These are phyloP conservation scores for Podila horticola DNA, from an alignment of 192 early-diverging fungal species.

Conservation along the genomic window DNA sequence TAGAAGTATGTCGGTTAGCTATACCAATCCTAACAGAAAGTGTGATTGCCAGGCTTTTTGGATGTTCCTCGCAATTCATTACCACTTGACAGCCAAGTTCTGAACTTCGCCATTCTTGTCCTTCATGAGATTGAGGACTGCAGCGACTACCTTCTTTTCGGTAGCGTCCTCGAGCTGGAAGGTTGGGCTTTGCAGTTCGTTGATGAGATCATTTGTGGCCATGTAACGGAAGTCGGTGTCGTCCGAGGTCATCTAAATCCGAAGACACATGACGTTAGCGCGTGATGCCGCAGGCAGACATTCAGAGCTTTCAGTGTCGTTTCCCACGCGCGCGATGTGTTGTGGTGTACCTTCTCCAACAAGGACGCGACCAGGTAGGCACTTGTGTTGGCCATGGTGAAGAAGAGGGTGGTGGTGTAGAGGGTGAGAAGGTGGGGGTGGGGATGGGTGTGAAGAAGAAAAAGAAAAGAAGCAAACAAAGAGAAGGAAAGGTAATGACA, in stretches of 20 bases:
- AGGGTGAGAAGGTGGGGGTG: not conserved
- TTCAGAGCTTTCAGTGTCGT: no score
- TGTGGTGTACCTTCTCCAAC: slow-evolving; percentile 71
- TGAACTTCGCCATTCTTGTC: slow-evolving; percentile 91
- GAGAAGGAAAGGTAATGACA: not conserved
- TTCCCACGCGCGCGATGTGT: not conserved
- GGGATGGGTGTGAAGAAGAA: not conserved
- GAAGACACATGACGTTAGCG: not conserved
- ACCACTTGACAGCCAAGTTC: slow-evolving; percentile 79
- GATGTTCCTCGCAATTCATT: not conserved
- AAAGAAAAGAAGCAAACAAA: not conserved
- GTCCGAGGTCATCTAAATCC: slow-evolving; percentile 62
- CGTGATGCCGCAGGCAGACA: not conserved
- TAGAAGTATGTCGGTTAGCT: not conserved
- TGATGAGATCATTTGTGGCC: slow-evolving; percentile 83
- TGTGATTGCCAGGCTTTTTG: not conserved
- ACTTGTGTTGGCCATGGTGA: slow-evolving; percentile 56
- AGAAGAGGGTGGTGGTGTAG: not conserved
- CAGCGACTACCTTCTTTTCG: slow-evolving; percentile 70
- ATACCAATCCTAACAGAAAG: not conserved
- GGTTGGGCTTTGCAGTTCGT: slow-evolving; percentile 70
- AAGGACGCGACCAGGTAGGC: slow-evolving; percentile 75
- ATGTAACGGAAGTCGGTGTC: slow-evolving; percentile 92
- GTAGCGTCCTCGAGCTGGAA: slow-evolving; percentile 67
- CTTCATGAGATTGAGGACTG: slow-evolving; percentile 68